Percentiles rank a stretch among this genome's conserved stretches.
phyloP scores from a whole-genome alignment of 768 basidiomycete species.

The Hydnomerulius pinastri region DNA sequence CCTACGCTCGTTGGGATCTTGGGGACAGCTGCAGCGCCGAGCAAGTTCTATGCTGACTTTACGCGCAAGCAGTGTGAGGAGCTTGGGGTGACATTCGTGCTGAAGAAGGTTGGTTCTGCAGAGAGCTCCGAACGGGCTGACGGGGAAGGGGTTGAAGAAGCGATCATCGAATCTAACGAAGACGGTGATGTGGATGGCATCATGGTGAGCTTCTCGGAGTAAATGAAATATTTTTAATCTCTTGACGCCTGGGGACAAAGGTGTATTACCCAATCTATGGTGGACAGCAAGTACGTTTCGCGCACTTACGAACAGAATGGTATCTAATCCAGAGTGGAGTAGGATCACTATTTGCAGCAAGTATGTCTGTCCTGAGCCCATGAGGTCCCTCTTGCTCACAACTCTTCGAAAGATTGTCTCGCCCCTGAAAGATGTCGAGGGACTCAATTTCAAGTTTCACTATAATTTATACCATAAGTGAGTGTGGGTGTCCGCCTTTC shows the following conservation, averaged over 20 bases:
- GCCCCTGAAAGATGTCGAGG: constrained; percentile 97
- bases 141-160: constrained; percentile 93
- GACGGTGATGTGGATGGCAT: constrained; percentile 86
- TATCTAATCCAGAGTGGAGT: constrained; percentile 9
- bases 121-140: constrained; percentile 49
- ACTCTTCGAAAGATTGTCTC: constrained; percentile 70
- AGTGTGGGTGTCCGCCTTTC: constrained; percentile 21
- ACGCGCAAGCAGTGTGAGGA: constrained; percentile 89
- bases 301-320: neutral
- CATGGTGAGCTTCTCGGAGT: constrained; percentile 63
- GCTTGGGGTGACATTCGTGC: constrained; percentile 84
- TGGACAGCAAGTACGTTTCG: constrained; percentile 66
- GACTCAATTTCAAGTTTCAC: constrained; percentile 94
- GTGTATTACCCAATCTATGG: constrained; percentile 98
- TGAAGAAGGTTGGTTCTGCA: constrained; percentile 60
- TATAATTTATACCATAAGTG: constrained; percentile 96
- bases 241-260: constrained; percentile 36
- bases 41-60: constrained; percentile 84
- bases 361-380: no score
- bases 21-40: constrained; percentile 79
- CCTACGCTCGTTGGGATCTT: constrained; percentile 92
- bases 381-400: constrained; percentile 1
- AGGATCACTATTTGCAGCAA: constrained; percentile 98
- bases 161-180: constrained; percentile 93
- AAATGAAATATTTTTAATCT: neutral